Conservation (phyloP, 2,329 filamentous ascomycete genomes). For the Sphaerulina musiva region DNA sequence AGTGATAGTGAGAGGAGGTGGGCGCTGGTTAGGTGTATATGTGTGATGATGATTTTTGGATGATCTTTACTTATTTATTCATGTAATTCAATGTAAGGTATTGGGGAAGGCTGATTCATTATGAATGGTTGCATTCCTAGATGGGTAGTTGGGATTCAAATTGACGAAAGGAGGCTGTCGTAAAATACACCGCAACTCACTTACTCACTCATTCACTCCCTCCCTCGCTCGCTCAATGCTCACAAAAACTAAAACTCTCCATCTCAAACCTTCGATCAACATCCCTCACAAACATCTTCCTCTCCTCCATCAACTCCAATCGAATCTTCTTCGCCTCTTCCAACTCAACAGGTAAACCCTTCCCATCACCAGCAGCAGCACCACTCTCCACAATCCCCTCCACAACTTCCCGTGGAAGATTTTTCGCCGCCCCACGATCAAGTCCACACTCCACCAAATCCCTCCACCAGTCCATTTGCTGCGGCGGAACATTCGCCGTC, state of each 20-base stretch:
- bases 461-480: constrained; percentile 44
- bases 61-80: too few relatives aligned
- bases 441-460: constrained; percentile 16
- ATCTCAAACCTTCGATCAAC: constrained; percentile 15
- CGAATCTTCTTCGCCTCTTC: constrained; percentile 28
- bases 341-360: constrained; percentile 26
- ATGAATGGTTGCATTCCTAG: too few relatives aligned
- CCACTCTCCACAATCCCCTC: constrained; percentile 25
- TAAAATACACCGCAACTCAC: too few relatives aligned
- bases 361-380: background rate
- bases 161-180: too few relatives aligned
- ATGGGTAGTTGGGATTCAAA: too few relatives aligned
- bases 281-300: constrained; percentile 20
- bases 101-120: too few relatives aligned
- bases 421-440: constrained; percentile 10
- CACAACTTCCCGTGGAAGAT: constrained; percentile 27
- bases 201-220: background rate
- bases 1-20: too few relatives aligned
- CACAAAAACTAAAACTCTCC: constrained; percentile 28
- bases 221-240: constrained; percentile 19
- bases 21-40: too few relatives aligned
- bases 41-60: too few relatives aligned
- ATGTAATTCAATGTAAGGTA: too few relatives aligned
- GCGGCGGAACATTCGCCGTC: constrained; percentile 48
- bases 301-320: constrained; percentile 30